Base-by-base conservation (phyloP, 2,329 filamentous ascomycete genomes). In the Ascochyta pisi region DNA sequence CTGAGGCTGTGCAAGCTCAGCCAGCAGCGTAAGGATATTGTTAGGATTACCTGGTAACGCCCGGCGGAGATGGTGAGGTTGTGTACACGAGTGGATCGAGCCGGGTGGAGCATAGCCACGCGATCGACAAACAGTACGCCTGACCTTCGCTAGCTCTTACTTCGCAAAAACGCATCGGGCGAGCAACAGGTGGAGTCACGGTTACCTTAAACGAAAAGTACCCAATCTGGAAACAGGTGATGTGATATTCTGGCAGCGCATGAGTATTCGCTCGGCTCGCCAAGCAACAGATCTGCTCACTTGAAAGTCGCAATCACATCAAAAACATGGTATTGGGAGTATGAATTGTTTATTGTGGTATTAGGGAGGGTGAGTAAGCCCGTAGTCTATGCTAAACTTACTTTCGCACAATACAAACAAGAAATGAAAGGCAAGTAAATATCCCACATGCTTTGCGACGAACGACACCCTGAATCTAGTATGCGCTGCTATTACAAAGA, bases 401-500 rank as follows among this genome's bases (percentile, higher is more conserved):
- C 39, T 41, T 41, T 38, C 34, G 27, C 22, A 41, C 50, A 53
- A 39, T 34, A 45, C 42, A 41, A 46, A 41, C 42, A 41, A 39
- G 22, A 53, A 53, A 40, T 24, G 42, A 53, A 53, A 26, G 49
- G 12, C 24, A 16, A 44, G 22, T 37, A 10, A 6, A 47, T 53
- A 42, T 47, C 50, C 42, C 26, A 19, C 22, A 52, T 44, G 40
- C 34, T 31, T 26, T 39, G 16, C 34, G 15, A 35, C 19, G 9
- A 44, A 31, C 33, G 42, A 37, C 33, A 19, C 39, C 8, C 40
- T 38, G 26, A 43, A 37, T 50, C 35, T 55, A 49, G 34, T 49
- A 38, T 50, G 52, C 52, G 47, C 46, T 55, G 52, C 46, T 42
- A 55, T 45, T 50, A 55, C 46, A 50, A 54, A 54, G 39, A 34